Evolutionary conservation across 345 rosid species (phyloP), one percentile per base, ranked within the genome.

Genomic region (Bretschneidera sinensis): DNA sequence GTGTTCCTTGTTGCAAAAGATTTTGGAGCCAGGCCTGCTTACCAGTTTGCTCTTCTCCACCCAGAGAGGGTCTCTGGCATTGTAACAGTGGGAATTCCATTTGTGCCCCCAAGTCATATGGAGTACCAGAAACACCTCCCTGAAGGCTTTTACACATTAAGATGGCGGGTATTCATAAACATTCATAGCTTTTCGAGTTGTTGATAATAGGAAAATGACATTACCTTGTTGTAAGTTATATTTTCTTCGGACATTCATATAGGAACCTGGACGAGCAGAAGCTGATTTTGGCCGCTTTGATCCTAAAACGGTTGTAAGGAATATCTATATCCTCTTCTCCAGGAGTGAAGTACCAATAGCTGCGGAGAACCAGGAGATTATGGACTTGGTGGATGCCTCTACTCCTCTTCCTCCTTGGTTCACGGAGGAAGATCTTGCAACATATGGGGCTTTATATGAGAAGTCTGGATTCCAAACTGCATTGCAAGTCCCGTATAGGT

Each of bases 221-320:
- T 34, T 54, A 14, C 15, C 48, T 39, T 17, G 35, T 11, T 62
- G 25, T 9, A n/a, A 17, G 34, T 39, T 39, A 1, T 13, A 22
- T 39, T 22, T 11, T 24, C 23, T 35, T 31, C 31, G 22, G 48
- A 17, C 5, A 24, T 39, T 25, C 0, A 2, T 39, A 10, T 33
- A 79, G 85, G 74, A 76, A 67, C 83, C 83, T 19, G 83, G 85
- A 43, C 60, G 83, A 18, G 88, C 91, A 10, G 88, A 85, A 69
- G 91, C 88, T 55, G 88, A 82, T 62, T 85, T 85, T 39, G 76
- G 81, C 45, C 77, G 83, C 8, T 20, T 78, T 24, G 81, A 80
- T 69, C 76, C 79, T 6, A 85, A 78, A 64, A 71, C 83, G 7
- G 84, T 85, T 17, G 79, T 85, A 5, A 76, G 76, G 59, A 82